Percentiles rank a stretch among this genome's conserved stretches.
These are phyloP conservation scores for Peronospora belbahrii DNA, from an alignment of 352 stramenopile species.

Conservation along the genomic window DNA sequence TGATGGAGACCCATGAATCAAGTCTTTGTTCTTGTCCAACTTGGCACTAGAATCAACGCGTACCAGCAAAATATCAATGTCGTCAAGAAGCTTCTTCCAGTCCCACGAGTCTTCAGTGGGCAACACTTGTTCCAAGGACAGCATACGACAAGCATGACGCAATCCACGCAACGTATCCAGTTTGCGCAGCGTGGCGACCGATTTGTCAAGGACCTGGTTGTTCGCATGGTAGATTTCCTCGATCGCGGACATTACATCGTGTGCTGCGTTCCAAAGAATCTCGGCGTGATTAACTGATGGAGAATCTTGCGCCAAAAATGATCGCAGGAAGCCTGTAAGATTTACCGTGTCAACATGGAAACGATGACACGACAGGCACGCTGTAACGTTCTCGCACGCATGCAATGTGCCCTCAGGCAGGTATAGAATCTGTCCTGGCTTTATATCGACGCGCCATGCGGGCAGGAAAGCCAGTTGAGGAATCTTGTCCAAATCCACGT, in stretches of 20 bases:
- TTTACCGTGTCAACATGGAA: slow-evolving; percentile 92
- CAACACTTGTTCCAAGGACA: slow-evolving; percentile 61
- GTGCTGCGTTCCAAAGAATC: slow-evolving; percentile 89
- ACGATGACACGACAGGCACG: slow-evolving; percentile 90
- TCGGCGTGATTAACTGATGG: slow-evolving; percentile 87
- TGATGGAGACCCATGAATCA: slow-evolving; percentile 20
- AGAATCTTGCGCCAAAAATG: slow-evolving; percentile 86
- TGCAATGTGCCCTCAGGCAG: slow-evolving; percentile 92
- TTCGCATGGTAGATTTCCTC: slow-evolving; percentile 69
- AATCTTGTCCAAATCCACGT: slow-evolving; percentile 77
- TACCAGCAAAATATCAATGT: slow-evolving; percentile 61
- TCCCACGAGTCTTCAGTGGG: slow-evolving; percentile 72
- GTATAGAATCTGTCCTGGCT: slow-evolving; percentile 89
- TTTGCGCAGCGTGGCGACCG: slow-evolving; percentile 44
- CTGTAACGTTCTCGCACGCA: slow-evolving; percentile 88
- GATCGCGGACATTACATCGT: slow-evolving; percentile 83
- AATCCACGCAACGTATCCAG: slow-evolving; percentile 59
- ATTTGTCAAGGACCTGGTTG: slow-evolving; percentile 32
- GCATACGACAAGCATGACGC: slow-evolving; percentile 48
- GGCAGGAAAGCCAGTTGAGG: slow-evolving; percentile 85
- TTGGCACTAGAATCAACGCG: slow-evolving; percentile 46
- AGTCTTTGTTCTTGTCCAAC: slow-evolving; percentile 29
- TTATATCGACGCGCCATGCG: slow-evolving; percentile 81
- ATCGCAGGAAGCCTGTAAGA: slow-evolving; percentile 82
- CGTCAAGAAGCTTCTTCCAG: slow-evolving; percentile 67